Conservation (phyloP, 202 grass and related monocot genomes). For the Tripidium arundinaceum region DNA sequence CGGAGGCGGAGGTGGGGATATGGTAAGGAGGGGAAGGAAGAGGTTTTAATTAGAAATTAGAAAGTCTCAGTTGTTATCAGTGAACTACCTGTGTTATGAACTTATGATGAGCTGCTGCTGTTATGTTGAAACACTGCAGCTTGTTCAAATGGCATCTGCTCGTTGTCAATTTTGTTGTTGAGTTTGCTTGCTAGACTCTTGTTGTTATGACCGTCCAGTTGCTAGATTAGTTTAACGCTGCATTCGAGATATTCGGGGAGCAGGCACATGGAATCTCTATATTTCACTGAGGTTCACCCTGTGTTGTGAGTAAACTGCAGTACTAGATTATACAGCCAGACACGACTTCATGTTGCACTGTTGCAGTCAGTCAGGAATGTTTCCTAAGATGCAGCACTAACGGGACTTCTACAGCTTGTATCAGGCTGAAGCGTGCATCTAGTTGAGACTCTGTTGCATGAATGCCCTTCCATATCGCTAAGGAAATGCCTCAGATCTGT, state of each 20-base stretch:
- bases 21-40: not conserved
- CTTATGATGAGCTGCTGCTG: constrained; percentile 20
- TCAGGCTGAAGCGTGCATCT: not conserved
- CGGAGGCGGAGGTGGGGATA: constrained; percentile 41
- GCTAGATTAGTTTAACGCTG: not conserved
- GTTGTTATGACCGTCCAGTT: not conserved
- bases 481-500: not conserved
- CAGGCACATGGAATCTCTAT: not conserved
- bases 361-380: not conserved
- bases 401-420: not conserved
- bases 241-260: not conserved
- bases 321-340: not conserved
- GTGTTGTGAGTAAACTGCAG: not conserved
- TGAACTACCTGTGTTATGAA: constrained; percentile 24
- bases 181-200: not conserved
- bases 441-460: not conserved
- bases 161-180: not conserved
- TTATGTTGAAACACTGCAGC: constrained; percentile 11
- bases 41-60: constrained; percentile 35
- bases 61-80: constrained; percentile 39
- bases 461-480: not conserved
- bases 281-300: not conserved
- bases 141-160: no score
- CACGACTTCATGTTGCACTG: not conserved
- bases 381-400: not conserved